Percentiles rank a stretch among this genome's conserved stretches.
Evolutionary conservation across 805 yeast genomes (phyloP).

Genomic region (Cyberlindnera misumaiensis): DNA sequence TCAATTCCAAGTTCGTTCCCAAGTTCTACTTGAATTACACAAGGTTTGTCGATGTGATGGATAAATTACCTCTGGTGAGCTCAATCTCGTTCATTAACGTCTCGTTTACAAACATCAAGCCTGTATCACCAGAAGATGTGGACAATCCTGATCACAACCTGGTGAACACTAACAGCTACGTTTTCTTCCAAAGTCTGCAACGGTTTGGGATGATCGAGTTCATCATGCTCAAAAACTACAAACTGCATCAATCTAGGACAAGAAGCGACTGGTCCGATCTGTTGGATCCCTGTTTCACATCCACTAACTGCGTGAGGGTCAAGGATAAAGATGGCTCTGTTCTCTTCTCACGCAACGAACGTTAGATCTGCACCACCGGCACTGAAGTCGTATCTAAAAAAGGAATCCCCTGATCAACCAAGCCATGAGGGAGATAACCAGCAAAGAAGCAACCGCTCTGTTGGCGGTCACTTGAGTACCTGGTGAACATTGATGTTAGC

Average conservation of each 20-base stretch:
- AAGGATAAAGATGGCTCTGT: conserved; percentile 34
- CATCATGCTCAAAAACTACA: conserved; percentile 29
- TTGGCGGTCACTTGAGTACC: too few species aligned
- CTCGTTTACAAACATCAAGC: conserved; percentile 21
- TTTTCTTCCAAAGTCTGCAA: conserved; percentile 26
- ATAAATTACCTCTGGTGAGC: conserved; percentile 13
- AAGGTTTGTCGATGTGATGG: conserved; percentile 15
- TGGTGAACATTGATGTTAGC: too few species aligned
- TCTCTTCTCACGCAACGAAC: conserved; percentile 28
- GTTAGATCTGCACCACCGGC: conserved; percentile 1
- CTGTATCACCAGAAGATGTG: conserved; percentile 21
- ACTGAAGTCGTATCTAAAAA: too few species aligned
- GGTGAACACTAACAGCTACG: conserved; percentile 31
- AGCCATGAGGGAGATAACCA: too few species aligned
- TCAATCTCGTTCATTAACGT: conserved; percentile 17
- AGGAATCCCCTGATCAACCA: too few species aligned
- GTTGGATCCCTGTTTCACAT: conserved; percentile 28
- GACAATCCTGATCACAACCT: conserved; percentile 22
- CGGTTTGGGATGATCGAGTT: conserved; percentile 30
- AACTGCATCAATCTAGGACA: conserved; percentile 31
- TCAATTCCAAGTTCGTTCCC: conserved; percentile 23
- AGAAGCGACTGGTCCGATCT: conserved; percentile 33
- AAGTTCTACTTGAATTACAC: conserved; percentile 21
- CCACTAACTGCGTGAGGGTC: conserved; percentile 28
- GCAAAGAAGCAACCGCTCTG: too few species aligned